Evolutionary conservation across 139 green algal genomes (phyloP).

Genomic region (Ettlia oleoabundans): DNA sequence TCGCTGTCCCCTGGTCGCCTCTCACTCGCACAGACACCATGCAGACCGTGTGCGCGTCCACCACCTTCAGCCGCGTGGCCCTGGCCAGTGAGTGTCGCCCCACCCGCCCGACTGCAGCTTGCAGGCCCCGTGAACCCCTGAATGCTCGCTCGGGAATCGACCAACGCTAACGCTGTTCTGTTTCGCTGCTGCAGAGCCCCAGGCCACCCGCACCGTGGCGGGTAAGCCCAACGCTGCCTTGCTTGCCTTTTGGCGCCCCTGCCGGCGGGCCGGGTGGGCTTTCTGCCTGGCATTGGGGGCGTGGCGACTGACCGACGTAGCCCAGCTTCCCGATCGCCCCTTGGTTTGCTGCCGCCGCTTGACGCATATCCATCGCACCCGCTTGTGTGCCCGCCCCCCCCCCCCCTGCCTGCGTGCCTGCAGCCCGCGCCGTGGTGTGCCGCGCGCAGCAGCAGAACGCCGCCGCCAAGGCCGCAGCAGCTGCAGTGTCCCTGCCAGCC

Average conservation of each 20-base stretch:
- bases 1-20: background rate
- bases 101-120: background rate
- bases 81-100: conserved; percentile 5
- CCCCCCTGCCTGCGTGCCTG: background rate
- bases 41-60: conserved; percentile 39
- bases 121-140: too few species aligned
- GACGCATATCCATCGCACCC: too few species aligned
- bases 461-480: conserved; percentile 47
- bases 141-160: too few species aligned
- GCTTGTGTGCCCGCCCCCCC: too few species aligned
- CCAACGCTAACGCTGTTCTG: background rate
- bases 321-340: too few species aligned
- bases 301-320: too few species aligned
- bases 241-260: too few species aligned
- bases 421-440: conserved; percentile 45
- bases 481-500: conserved; percentile 47
- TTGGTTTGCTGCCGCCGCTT: background rate
- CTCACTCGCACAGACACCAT: conserved; percentile 20
- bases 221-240: background rate
- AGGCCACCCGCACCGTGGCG: background rate
- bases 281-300: too few species aligned
- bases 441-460: conserved; percentile 46
- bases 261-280: too few species aligned
- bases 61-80: background rate
- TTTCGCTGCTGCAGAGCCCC: background rate